Evolutionary conservation across 1,284 basidiomycete genomes (phyloP), one percentile per base, ranked within the genome.

Genomic region (Earliella scabrosa): DNA sequence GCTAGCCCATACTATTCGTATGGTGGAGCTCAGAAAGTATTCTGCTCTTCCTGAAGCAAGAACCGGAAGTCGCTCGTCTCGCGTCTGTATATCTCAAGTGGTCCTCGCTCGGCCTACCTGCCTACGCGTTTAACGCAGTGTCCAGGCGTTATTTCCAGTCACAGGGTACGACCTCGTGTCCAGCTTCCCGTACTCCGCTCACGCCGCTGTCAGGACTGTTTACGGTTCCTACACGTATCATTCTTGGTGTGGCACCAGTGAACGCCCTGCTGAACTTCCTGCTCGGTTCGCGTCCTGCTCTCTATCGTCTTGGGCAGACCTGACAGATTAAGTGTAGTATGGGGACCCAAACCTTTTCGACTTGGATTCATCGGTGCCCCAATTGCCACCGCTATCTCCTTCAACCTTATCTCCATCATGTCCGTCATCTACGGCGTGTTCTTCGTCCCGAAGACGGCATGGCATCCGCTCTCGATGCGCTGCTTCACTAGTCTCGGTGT

Each of bases 301-400:
- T 27, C 23, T 10, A 20, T 7, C n/a, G n/a, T 3, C 8, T 10
- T 14, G n/a, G 2, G 21, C 23, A 27, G 21, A 10, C 14, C 46
- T 56, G 38, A 54, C 50, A 36, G 24, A 29, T 46, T 4, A 13
- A 35, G 21, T 27, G 11, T 16, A 89, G 92, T 96, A 0, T 95
- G 92, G 92, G 93, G 93, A 2, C 93, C 93, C 0, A 75, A 80
- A 27, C 74, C 83, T 2, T 73, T 95, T 50, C 79, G 91, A 16
- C 77, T 98, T 1, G 97, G 97, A 8, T 99, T 95, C 73, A 86
- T 95, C 56, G 97, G 97, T 9, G 96, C 96, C 2, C 96, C 97
- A 0, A 79, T 98, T 34, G 92, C 96, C 0, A 94, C 93, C 0
- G 90, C 92, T 0, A 81, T 97, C 56, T 92, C 91, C 3, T 93